phyloP scores from a whole-genome alignment of 352 stramenopile species.

The Globisporangium sylvaticum region DNA sequence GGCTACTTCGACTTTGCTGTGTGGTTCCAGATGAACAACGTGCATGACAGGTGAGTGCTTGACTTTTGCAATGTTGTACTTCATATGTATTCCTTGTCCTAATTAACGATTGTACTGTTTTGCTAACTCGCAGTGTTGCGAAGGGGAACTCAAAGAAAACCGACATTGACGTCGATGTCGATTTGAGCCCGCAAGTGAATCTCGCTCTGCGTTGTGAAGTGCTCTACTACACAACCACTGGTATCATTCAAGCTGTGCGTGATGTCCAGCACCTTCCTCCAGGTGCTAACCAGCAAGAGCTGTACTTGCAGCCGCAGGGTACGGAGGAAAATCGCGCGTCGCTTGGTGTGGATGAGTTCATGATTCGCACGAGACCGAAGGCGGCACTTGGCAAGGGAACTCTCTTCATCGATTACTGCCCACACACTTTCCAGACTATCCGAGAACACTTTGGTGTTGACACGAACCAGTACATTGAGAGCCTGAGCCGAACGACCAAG shows the following conservation, averaged over 20 bases:
- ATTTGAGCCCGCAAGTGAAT: constrained; percentile 85
- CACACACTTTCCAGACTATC: constrained; percentile 84
- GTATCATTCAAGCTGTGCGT: constrained; percentile 83
- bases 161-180: constrained; percentile 81
- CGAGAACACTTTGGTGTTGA: constrained; percentile 82
- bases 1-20: constrained; percentile 88
- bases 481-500: constrained; percentile 80
- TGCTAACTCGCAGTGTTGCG: neutral
- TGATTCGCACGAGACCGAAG: constrained; percentile 78
- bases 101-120: neutral
- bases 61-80: neutral
- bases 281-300: constrained; percentile 66
- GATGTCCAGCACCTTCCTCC: constrained; percentile 66
- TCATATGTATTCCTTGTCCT: neutral
- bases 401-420: constrained; percentile 85
- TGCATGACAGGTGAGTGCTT: constrained; percentile 38
- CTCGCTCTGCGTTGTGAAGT: constrained; percentile 80
- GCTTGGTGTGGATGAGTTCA: constrained; percentile 78
- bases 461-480: constrained; percentile 81
- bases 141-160: constrained; percentile 34
- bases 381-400: constrained; percentile 70
- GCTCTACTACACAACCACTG: constrained; percentile 85
- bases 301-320: constrained; percentile 76
- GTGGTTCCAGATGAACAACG: constrained; percentile 89
- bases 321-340: constrained; percentile 74